Evolutionary conservation across 1,139 yeast species (phyloP).

Genomic region (Pneumocystis jirovecii): DNA sequence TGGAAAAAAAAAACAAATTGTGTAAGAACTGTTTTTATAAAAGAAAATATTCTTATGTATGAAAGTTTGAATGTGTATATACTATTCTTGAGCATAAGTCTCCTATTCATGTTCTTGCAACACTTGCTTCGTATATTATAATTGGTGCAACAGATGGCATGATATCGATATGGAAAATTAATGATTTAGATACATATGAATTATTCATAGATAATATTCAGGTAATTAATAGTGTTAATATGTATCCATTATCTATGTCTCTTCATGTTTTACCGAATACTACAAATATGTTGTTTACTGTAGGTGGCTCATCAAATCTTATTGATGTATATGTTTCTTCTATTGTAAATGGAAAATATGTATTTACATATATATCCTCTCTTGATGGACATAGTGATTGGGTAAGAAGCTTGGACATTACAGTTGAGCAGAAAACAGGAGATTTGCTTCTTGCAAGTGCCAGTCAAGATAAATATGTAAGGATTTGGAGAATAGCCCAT

Average conservation of each 20-base stretch:
- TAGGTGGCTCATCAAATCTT: slow-evolving; percentile 59
- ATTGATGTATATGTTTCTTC: slow-evolving; percentile 43
- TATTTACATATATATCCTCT: slow-evolving; percentile 29
- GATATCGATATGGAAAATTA: slow-evolving; percentile 35
- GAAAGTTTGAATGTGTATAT: slow-evolving; percentile 15
- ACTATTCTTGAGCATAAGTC: slow-evolving; percentile 29
- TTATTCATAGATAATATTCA: slow-evolving; percentile 12
- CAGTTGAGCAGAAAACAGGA: slow-evolving; percentile 25
- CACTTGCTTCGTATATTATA: slow-evolving; percentile 29
- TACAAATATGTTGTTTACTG: slow-evolving; percentile 36
- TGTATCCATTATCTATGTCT: slow-evolving; percentile 53
- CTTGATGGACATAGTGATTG: slow-evolving; percentile 88
- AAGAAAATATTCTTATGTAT: slow-evolving; percentile 15
- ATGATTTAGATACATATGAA: not conserved
- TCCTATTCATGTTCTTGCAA: slow-evolving; percentile 39
- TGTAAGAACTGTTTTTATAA: slow-evolving; percentile 8
- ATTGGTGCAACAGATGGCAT: slow-evolving; percentile 58
- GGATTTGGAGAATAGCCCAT: slow-evolving; percentile 50
- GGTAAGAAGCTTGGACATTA: slow-evolving; percentile 61
- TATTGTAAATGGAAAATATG: slow-evolving; percentile 13
- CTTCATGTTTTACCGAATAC: slow-evolving; percentile 29
- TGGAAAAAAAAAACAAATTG: slow-evolving; percentile 34
- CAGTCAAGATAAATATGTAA: slow-evolving; percentile 75
- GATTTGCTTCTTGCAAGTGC: slow-evolving; percentile 62
- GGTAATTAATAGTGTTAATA: slow-evolving; percentile 19